Percentiles rank a stretch among this genome's conserved stretches.
phyloP scores from a whole-genome alignment of 2,329 filamentous ascomycete species.

The Tolypocladium paradoxum region DNA sequence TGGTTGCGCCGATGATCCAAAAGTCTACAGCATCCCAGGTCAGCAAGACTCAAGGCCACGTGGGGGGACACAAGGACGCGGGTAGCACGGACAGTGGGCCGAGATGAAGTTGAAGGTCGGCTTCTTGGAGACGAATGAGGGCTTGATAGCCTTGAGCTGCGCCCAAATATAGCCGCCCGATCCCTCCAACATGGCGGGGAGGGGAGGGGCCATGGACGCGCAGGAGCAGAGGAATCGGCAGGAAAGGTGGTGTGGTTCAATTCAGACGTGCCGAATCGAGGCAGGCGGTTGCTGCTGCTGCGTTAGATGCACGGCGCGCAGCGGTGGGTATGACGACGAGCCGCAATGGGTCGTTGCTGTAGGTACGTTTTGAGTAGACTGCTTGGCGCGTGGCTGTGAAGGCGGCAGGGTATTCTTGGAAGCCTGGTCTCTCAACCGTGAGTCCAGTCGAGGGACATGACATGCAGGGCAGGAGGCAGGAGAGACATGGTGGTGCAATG shows the following conservation, averaged over 20 bases:
- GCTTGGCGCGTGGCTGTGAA: not conserved
- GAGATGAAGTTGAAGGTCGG: slow-evolving; percentile 75
- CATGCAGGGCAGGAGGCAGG: slow-evolving; percentile 5
- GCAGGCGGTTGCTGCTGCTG: not conserved
- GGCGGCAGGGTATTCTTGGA: not conserved
- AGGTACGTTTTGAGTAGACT: not conserved
- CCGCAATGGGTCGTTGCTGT: not conserved
- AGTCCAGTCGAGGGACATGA: slow-evolving; percentile 14
- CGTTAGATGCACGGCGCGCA: not conserved
- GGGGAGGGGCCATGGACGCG: not conserved
- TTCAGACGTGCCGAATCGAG: not conserved
- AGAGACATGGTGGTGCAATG: slow-evolving; percentile 10
- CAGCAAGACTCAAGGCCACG: slow-evolving; percentile 6
- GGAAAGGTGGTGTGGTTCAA: not conserved
- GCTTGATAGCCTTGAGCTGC: slow-evolving; percentile 39
- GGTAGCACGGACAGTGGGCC: slow-evolving; percentile 53
- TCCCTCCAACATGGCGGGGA: slow-evolving; percentile 19
- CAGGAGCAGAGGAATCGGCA: slow-evolving; percentile 1
- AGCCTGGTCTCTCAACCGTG: slow-evolving; percentile 7
- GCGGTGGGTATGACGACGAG: not conserved
- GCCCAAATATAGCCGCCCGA: slow-evolving; percentile 23
- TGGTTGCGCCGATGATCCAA: slow-evolving; percentile 64
- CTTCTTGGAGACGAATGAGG: slow-evolving; percentile 46
- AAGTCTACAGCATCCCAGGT: slow-evolving; percentile 42
- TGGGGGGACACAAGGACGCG: not conserved